Evolutionary conservation across 371 early-diverging fungal genomes (phyloP), one percentile per base, ranked within the genome.

Genomic region (Umbelopsis sp.): DNA sequence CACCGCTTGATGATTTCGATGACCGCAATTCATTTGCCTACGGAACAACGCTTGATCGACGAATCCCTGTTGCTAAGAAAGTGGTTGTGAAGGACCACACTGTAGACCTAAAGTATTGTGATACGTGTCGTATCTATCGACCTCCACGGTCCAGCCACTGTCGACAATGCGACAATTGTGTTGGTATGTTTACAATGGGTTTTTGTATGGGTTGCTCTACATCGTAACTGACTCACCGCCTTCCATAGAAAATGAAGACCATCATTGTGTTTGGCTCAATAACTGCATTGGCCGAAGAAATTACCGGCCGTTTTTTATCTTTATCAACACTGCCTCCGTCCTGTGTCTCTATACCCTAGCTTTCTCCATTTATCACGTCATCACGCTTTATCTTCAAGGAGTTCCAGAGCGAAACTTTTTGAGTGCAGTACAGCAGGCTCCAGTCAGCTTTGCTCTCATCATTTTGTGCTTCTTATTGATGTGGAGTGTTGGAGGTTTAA

Each of bases 201-300:
- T 38, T 50, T 38, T 50, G 41, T 22, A 63, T 12, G 7, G 3
- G 20, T 63, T 11, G 16, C 24, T 22, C 14, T 18, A 10, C 38
- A 22, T 52, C 41, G 29, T 14, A 37, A 12, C 29, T 44, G 65
- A 38, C 22, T 52, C 4, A 14, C 38, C 20, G 18, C 2, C 18
- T 1, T 62, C 25, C 46, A 38, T 68, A 87, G 92, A 91, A 75
- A 83, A 87, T 74, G 88, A 91, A 70, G 96, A 96, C 75, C 96
- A 96, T 69, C 97, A 98, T 76, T 98, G 98, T 72, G 89, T 94
- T 18, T 98, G 97, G 97, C 86, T 94, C 16, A 94, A 91, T 72
- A 96, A 94, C 78, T 97, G 97, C 78, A 84, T 98, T 48, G 98
- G 98, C 2, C 89, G 90, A 63, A 83, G 96, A 68, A 97, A 97